Evolutionary conservation across 345 rosid species (phyloP), one percentile per base, ranked within the genome.

Genomic region (Pistacia vera): DNA sequence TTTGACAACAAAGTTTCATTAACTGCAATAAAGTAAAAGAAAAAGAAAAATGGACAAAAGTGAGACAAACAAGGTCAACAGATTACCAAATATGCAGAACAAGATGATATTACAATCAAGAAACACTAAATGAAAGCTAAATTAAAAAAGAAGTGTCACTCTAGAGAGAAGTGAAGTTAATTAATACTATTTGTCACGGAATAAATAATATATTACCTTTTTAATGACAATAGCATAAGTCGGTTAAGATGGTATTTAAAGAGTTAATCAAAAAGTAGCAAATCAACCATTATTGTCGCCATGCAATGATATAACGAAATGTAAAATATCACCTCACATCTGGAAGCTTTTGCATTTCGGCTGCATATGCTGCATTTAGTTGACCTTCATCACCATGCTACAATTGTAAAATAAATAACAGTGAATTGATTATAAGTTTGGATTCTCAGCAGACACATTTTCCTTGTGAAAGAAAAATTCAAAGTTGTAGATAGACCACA

Each of bases 311-410:
- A 63, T 25, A 70, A 51, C 65, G 25, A 66, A 79, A 65, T 22
- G 66, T 70, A 75, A 79, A 77, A 65, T 75, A 82, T 84, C 92
- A 95, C 99, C 99, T 95, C 87, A 90, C 93, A 81, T 88, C 79
- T 75, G 91, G 90, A 88, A 91, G 86, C 91, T 79, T 93, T 77
- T 88, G 86, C 89, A 90, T 85, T 85, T 95, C 96, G 55, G 87
- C 81, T 73, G 94, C 93, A 83, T 85, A 95, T 69, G 96, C 96
- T 5, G 87, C 83, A 80, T 91, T 90, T 79, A 95, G 72, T 73
- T 79, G 86, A 82, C 99, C 99, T 86, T 95, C 99, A 80, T 82
- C 96, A 79, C 99, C 99, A 79, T 88, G 90, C 99, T 95, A 80
- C 76, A 72, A 75, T 22, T 60, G 64, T 22, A 62, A 74, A 75